These are phyloP conservation scores for Adiantum capillusveneris DNA, from an alignment of 75 land plant species.

Conservation along the genomic window DNA sequence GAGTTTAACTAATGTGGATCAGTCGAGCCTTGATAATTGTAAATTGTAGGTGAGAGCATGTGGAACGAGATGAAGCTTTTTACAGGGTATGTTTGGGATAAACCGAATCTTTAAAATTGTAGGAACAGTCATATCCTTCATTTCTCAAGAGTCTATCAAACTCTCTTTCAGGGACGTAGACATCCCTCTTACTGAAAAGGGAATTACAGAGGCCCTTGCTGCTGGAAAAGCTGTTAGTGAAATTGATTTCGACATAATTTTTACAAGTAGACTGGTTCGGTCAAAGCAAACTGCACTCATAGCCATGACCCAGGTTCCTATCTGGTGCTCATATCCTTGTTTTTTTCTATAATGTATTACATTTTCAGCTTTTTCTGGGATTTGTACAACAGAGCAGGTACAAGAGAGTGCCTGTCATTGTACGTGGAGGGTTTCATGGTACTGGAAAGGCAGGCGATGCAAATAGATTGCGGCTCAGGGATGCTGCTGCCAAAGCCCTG, in stretches of 20 bases:
- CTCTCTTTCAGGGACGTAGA: slow-evolving; percentile 36
- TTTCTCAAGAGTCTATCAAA: not conserved
- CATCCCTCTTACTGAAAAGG: slow-evolving; percentile 46
- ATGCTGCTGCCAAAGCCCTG: slow-evolving; percentile 44
- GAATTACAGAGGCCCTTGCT: slow-evolving; percentile 37
- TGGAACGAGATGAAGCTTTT: slow-evolving; percentile 50
- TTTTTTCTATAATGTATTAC: not conserved
- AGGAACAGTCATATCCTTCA: not conserved
- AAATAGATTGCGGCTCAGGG: slow-evolving; percentile 35
- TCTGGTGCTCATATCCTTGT: not conserved
- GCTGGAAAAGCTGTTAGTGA: slow-evolving; percentile 42
- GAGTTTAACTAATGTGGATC: no score
- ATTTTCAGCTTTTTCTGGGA: not conserved
- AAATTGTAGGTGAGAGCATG: slow-evolving; percentile 43
- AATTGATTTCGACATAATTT: slow-evolving; percentile 45
- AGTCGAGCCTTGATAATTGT: not conserved
- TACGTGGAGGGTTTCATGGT: slow-evolving; percentile 43
- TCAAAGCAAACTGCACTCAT: slow-evolving; percentile 49
- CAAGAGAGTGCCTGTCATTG: slow-evolving; percentile 40
- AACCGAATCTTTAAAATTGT: no score
- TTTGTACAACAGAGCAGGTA: slow-evolving; percentile 28
- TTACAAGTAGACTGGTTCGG: slow-evolving; percentile 40
- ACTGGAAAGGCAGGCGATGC: slow-evolving; percentile 45
- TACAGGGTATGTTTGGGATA: slow-evolving; percentile 33
- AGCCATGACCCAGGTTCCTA: slow-evolving; percentile 43